Evolutionary conservation across 768 basidiomycete genomes (phyloP), one percentile per base, ranked within the genome.

Genomic region (Suillus variegatus): DNA sequence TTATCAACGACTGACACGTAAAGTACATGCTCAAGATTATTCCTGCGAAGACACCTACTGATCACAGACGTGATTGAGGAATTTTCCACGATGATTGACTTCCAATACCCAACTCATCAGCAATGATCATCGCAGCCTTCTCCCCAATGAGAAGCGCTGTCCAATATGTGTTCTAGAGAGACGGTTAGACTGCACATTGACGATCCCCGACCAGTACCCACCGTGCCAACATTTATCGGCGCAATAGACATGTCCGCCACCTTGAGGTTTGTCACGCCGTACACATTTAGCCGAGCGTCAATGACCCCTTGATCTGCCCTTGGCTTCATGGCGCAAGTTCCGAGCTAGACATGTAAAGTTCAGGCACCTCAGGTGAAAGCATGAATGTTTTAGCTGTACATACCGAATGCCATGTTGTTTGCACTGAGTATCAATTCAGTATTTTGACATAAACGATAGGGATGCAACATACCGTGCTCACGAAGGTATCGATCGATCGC

Each of bases 271-370:
- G 77, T 67, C 1, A 85, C 80, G 0, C 87, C 88, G 66, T 90
- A 89, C 16, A 91, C 88, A 66, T 86, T 86, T 51, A 90, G 74
- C 22, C 76, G 77, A 38, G 82, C 58, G 69, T 91, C 87, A 10
- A 91, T 85, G 4, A 90, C 89, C 12, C 88, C 89, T 8, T 83
- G 84, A 52, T 80, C 62, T 20, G 84, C 80, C 22, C 82, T 81
- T 2, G 86, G 81, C 71, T 86, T 88, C 88, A 90, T 90, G 1
- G 87, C 84, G 65, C 88, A 89, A 0, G 88, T 90, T 47, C 88
- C 88, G 16, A 87, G 78, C 87, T 88, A 63, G 3, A 51, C 2
- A 49, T 38, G 36, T 18, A 55, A 77, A 63, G 71, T 75, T 32
- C 71, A 68, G 62, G 75, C 25, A 14, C 43, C 60, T 58, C 60